A percentile compares a stretch with the other conserved stretches of the same genome.
Evolutionary conservation across 2,329 filamentous ascomycete genomes (phyloP).

Genomic region (Drechmeria coniospora): DNA sequence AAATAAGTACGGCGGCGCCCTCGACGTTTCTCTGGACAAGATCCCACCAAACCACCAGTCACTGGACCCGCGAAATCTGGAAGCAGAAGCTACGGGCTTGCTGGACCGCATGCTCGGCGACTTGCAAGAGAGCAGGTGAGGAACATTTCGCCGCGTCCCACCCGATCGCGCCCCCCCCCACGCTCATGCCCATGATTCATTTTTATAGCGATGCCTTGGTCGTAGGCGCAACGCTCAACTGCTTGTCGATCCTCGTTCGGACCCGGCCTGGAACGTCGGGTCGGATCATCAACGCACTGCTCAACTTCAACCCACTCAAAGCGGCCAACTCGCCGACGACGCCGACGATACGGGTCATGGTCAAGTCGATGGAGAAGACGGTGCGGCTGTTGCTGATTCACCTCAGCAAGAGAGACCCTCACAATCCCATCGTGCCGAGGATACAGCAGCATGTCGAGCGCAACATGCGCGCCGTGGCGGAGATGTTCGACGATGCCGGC

Average conservation of each 20-base stretch:
- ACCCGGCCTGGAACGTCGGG: slow-evolving; percentile 65
- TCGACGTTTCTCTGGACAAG: slow-evolving; percentile 74
- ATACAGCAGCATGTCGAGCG: slow-evolving; percentile 83
- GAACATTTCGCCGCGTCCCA: too few relatives aligned
- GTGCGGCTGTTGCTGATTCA: slow-evolving; percentile 72
- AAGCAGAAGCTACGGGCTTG: slow-evolving; percentile 83
- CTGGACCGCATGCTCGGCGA: slow-evolving; percentile 75
- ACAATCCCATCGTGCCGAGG: slow-evolving; percentile 56
- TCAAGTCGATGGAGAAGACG: slow-evolving; percentile 92
- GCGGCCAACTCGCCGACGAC: slow-evolving; percentile 64
- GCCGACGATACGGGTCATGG: slow-evolving; percentile 61
- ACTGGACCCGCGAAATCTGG: slow-evolving; percentile 64
- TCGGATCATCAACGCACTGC: slow-evolving; percentile 70
- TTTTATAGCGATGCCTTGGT: slow-evolving; percentile 61
- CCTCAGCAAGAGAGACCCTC: slow-evolving; percentile 71
- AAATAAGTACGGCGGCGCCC: slow-evolving; percentile 31
- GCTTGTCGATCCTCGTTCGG: slow-evolving; percentile 67
- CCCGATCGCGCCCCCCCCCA: too few relatives aligned
- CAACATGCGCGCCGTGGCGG: slow-evolving; percentile 60
- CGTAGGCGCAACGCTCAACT: slow-evolving; percentile 84
- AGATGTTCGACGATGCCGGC: slow-evolving; percentile 63
- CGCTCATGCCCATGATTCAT: too few relatives aligned
- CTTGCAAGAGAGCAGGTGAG: slow-evolving; percentile 75
- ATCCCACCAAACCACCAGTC: slow-evolving; percentile 71
- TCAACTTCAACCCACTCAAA: slow-evolving; percentile 86